These are phyloP conservation scores for Metschnikowia amazonensis DNA, from an alignment of 805 yeast species.

Conservation along the genomic window DNA sequence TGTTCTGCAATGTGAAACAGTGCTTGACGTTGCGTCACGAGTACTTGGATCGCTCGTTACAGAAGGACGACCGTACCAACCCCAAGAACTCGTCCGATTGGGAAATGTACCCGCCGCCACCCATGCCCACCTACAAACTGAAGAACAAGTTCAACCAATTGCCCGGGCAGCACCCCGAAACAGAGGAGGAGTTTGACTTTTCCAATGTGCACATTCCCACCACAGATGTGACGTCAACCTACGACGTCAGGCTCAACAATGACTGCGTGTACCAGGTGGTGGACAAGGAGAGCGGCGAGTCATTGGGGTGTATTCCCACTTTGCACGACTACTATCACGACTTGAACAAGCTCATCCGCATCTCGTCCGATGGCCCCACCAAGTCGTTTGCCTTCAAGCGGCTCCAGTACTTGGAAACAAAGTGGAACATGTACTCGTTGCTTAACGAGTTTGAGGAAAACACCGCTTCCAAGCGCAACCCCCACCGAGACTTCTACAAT, in stretches of 20 bases:
- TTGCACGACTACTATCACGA: conserved; percentile 83
- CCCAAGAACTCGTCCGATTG: conserved; percentile 77
- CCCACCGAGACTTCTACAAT: conserved; percentile 96
- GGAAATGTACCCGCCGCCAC: conserved; percentile 90
- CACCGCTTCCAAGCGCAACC: conserved; percentile 83
- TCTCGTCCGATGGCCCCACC: conserved; percentile 92
- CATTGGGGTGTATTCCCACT: conserved; percentile 66
- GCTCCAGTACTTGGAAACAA: conserved; percentile 89
- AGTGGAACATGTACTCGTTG: conserved; percentile 87
- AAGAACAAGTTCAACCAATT: conserved; percentile 49
- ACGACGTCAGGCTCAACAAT: conserved; percentile 45
- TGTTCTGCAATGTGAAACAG: conserved; percentile 56
- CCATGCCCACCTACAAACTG: conserved; percentile 77
- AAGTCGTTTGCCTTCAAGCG: conserved; percentile 95
- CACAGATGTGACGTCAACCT: conserved; percentile 27
- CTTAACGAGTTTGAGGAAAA: conserved; percentile 92
- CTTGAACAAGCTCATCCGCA: conserved; percentile 63
- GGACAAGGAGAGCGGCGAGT: conserved; percentile 29
- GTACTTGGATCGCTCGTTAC: conserved; percentile 69
- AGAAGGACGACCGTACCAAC: conserved; percentile 62
- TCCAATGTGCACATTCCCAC: conserved; percentile 54
- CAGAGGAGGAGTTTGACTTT: conserved; percentile 60
- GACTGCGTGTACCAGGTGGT: conserved; percentile 71
- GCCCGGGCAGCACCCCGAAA: conserved; percentile 30
- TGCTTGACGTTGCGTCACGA: conserved; percentile 74